phyloP scores from a whole-genome alignment of 371 early-diverging fungal genomes.

The Mortierella sp. region DNA sequence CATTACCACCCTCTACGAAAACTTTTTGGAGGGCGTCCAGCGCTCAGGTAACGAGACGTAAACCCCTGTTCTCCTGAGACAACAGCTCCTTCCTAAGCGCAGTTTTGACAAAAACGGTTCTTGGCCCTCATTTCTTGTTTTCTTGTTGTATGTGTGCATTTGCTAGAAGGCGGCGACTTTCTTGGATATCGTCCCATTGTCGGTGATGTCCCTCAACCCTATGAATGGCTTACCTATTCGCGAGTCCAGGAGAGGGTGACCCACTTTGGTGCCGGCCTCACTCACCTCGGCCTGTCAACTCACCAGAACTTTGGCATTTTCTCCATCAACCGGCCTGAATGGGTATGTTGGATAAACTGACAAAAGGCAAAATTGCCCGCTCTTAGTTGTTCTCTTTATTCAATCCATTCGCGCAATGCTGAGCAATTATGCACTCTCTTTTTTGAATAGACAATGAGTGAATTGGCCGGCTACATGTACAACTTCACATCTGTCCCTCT shows the following conservation, averaged over 20 bases:
- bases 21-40: conserved; percentile 68
- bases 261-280: conserved; percentile 76
- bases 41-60: conserved; percentile 57
- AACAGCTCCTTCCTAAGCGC: background rate
- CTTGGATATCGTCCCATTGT: conserved; percentile 55
- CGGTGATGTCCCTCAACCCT: conserved; percentile 57
- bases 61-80: background rate
- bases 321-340: conserved; percentile 92
- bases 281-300: conserved; percentile 58
- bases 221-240: conserved; percentile 81
- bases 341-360: conserved; percentile 64
- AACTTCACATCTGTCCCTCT: conserved; percentile 86
- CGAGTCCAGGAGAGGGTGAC: conserved; percentile 73
- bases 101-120: too few species aligned
- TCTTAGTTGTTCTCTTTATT: background rate
- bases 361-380: background rate
- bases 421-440: background rate
- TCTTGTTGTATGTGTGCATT: background rate
- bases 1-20: conserved; percentile 66
- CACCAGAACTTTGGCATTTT: conserved; percentile 69
- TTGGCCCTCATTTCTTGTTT: background rate
- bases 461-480: conserved; percentile 81
- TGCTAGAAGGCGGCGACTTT: conserved; percentile 20
- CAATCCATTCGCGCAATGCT: background rate
- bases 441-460: conserved; percentile 71